phyloP scores from a whole-genome alignment of 75 land plant species.

The Chamaecyparis obtusa region DNA sequence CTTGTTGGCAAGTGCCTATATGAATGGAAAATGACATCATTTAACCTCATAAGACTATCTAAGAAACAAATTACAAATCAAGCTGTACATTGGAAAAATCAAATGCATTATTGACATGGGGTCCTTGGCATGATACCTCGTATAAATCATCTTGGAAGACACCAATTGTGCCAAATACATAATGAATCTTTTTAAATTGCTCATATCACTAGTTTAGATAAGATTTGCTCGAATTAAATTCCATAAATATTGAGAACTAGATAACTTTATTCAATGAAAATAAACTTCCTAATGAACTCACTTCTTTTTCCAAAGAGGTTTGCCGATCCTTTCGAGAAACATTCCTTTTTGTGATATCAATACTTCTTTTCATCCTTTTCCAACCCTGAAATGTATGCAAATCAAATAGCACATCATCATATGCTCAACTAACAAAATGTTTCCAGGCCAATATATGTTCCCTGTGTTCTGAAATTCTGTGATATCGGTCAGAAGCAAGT shows the following conservation, averaged over 20 bases:
- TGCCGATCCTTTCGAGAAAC: slow-evolving; percentile 3
- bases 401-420: neutral
- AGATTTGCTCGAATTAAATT: neutral
- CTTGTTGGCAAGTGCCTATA: too few species aligned
- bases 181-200: neutral
- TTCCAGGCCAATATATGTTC: neutral
- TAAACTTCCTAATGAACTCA: neutral
- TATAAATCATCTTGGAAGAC: neutral
- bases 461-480: too few species aligned
- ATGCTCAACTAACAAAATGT: neutral
- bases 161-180: neutral
- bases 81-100: too few species aligned
- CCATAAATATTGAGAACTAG: neutral
- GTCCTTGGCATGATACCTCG: neutral
- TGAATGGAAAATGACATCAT: neutral
- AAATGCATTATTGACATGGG: neutral
- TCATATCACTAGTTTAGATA: neutral
- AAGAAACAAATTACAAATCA: neutral
- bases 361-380: neutral
- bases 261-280: neutral
- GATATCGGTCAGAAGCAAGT: neutral
- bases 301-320: neutral
- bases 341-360: neutral
- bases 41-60: neutral
- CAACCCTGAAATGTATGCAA: slow-evolving; percentile 4